These are phyloP conservation scores for Gilbertella persicaria DNA, from an alignment of 371 early-diverging fungal genomes.

Conservation along the genomic window DNA sequence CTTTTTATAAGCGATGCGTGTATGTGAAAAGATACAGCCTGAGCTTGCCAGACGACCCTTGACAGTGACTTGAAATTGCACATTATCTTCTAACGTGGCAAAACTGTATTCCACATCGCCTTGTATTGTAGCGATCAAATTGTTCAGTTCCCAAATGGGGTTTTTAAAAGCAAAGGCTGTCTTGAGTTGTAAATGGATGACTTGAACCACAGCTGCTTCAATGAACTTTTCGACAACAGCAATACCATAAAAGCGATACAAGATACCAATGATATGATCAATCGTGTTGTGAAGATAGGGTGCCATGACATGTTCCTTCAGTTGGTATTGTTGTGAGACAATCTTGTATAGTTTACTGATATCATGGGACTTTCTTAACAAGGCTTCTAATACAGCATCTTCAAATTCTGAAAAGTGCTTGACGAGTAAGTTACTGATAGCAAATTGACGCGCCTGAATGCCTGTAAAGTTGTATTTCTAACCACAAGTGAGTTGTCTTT, in stretches of 20 bases:
- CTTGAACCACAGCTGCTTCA: background rate
- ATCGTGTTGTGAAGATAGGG: background rate
- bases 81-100: background rate
- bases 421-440: slow-evolving; percentile 4
- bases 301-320: background rate
- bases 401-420: background rate
- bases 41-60: background rate
- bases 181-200: background rate
- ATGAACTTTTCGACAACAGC: slow-evolving; percentile 3
- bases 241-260: slow-evolving; percentile 1
- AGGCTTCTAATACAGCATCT: background rate
- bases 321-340: background rate
- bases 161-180: background rate
- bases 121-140: background rate
- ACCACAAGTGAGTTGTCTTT: background rate
- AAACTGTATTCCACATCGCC: background rate
- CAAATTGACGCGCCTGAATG: slow-evolving; percentile 5
- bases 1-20: slow-evolving; percentile 4
- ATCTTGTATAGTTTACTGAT: background rate
- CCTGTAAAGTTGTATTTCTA: slow-evolving; percentile 13
- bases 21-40: background rate
- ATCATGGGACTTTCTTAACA: background rate
- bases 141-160: background rate
- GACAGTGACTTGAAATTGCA: background rate
- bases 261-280: slow-evolving; percentile 4